phyloP scores from a whole-genome alignment of 1,284 basidiomycete genomes.

The Cryptococcus wingfieldii region DNA sequence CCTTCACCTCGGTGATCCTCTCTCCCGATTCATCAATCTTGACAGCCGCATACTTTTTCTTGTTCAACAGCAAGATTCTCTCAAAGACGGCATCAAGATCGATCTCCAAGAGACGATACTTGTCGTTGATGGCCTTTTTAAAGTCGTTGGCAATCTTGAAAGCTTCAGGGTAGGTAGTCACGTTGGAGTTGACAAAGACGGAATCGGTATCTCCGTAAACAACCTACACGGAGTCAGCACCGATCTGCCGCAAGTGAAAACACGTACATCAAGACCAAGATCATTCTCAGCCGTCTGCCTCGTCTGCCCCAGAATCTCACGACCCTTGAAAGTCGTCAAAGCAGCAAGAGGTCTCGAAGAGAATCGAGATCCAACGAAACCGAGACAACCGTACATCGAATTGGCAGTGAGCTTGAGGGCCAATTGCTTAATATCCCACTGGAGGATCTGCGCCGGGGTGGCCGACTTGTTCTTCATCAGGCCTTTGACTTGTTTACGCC shows the following conservation, averaged over 20 bases:
- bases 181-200: conserved; percentile 97
- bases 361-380: conserved; percentile 95
- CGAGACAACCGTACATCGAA: conserved; percentile 99
- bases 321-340: conserved; percentile 94
- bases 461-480: conserved; percentile 89
- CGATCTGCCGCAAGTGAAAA: not conserved
- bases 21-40: conserved; percentile 78
- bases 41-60: conserved; percentile 98
- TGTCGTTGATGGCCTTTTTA: conserved; percentile 94
- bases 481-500: conserved; percentile 84
- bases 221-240: conserved; percentile 57
- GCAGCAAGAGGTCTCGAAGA: conserved; percentile 95
- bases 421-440: conserved; percentile 96
- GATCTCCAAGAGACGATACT: conserved; percentile 92
- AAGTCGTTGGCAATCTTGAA: conserved; percentile 86
- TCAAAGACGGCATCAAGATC: conserved; percentile 94
- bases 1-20: conserved; percentile 85
- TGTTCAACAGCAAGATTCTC: conserved; percentile 86
- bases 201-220: conserved; percentile 99
- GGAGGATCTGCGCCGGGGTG: conserved; percentile 71
- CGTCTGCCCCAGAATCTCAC: conserved; percentile 93
- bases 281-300: conserved; percentile 81
- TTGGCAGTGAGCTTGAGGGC: conserved; percentile 98
- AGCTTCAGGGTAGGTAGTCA: conserved; percentile 79
- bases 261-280: conserved; percentile 74